Conservation (phyloP, 495 filamentous ascomycete genomes). For the Xylaria cubensis region DNA sequence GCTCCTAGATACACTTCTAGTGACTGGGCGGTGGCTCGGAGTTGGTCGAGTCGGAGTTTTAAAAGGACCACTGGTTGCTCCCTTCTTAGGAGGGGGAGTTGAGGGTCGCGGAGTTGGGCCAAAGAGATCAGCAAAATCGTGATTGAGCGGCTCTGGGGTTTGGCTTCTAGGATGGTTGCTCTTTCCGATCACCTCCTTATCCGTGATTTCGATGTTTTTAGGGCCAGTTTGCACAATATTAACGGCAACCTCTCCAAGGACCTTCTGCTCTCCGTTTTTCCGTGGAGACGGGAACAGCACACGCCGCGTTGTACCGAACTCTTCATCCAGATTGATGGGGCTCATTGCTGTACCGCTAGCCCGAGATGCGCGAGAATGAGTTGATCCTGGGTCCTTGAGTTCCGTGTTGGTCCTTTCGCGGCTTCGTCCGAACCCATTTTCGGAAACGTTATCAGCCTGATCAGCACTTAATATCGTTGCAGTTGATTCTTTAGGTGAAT, state of each 20-base stretch:
- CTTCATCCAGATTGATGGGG: conserved; percentile 66
- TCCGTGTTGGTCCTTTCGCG: conserved; percentile 38
- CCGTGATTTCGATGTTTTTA: conserved; percentile 38
- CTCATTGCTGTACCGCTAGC: conserved; percentile 67
- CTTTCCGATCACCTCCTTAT: conserved; percentile 45
- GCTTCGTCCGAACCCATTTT: conserved; percentile 38
- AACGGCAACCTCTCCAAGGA: conserved; percentile 62
- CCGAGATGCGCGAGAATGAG: conserved; percentile 46
- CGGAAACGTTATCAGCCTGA: conserved; percentile 37
- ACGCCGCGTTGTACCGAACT: conserved; percentile 74
- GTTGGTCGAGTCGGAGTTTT: conserved; percentile 65
- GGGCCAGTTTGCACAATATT: conserved; percentile 61
- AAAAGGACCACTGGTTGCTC: conserved; percentile 51
- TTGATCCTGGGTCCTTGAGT: conserved; percentile 40
- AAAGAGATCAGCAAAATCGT: conserved; percentile 67
- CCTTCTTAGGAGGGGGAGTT: conserved; percentile 68
- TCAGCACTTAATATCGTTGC: conserved; percentile 27
- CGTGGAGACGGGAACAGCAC: conserved; percentile 78
- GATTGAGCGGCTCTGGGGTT: conserved; percentile 39
- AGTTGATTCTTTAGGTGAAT: conserved; percentile 34
- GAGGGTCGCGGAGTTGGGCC: conserved; percentile 59
- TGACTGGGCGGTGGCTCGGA: conserved; percentile 62
- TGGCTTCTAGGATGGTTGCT: conserved; percentile 30
- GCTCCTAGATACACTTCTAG: conserved; percentile 61
- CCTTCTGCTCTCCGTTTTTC: conserved; percentile 64